Percentiles rank a stretch among this genome's conserved stretches.
phyloP scores from a whole-genome alignment of 2,329 filamentous ascomycete genomes.

The Ascochyta lentis region DNA sequence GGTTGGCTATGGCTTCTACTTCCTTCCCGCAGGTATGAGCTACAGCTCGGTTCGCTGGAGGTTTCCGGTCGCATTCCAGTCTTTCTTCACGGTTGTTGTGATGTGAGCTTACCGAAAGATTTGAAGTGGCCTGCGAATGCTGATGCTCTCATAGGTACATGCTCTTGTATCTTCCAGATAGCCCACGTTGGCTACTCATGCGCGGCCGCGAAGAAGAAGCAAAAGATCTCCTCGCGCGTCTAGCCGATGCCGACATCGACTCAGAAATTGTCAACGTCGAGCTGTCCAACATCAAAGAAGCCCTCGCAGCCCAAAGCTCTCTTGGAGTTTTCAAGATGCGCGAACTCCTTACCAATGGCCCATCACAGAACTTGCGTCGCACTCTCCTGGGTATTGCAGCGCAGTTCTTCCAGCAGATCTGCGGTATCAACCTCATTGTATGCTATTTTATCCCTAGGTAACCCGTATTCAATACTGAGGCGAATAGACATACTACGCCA shows the following conservation, averaged over 20 bases:
- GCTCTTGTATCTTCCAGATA: constrained; percentile 51
- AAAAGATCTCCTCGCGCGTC: constrained; percentile 38
- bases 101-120: too few relatives aligned
- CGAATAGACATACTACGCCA: constrained; percentile 49
- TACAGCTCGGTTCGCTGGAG: constrained; percentile 45
- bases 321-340: constrained; percentile 63
- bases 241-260: constrained; percentile 48
- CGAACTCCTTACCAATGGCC: constrained; percentile 27
- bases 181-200: constrained; percentile 59
- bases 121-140: neutral
- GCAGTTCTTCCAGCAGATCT: constrained; percentile 55
- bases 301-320: constrained; percentile 41
- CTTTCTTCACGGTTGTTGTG: constrained; percentile 63
- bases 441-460: neutral
- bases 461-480: neutral
- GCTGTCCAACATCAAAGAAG: constrained; percentile 46
- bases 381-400: constrained; percentile 52
- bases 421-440: constrained; percentile 45
- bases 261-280: constrained; percentile 44
- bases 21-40: constrained; percentile 47
- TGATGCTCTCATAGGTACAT: constrained; percentile 43
- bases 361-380: constrained; percentile 53
- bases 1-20: constrained; percentile 55
- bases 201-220: constrained; percentile 58
- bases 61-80: constrained; percentile 63